phyloP scores from a whole-genome alignment of 352 stramenopile genomes.

The Phytophthora gonapodyides region DNA sequence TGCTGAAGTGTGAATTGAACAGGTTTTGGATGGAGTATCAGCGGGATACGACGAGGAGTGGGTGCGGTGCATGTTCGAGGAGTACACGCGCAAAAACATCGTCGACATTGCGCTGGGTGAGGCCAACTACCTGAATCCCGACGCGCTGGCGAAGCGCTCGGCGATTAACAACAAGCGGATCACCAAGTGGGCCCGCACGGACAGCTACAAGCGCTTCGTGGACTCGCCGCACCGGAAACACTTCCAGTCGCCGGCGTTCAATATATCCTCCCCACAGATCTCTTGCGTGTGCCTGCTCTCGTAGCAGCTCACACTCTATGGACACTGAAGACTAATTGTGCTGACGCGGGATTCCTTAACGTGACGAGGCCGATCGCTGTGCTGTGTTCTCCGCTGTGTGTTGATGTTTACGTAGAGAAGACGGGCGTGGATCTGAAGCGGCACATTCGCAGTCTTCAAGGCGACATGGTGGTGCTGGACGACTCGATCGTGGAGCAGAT shows the following conservation, averaged over 20 bases:
- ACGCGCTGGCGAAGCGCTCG: constrained; percentile 72
- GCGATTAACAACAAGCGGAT: constrained; percentile 89
- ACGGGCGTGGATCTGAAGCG: constrained; percentile 80
- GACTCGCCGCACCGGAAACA: constrained; percentile 52
- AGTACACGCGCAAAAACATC: constrained; percentile 87
- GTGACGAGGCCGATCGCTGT: constrained; percentile 17
- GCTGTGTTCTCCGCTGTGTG: constrained; percentile 33
- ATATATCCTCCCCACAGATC: constrained; percentile 75
- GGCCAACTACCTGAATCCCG: constrained; percentile 74
- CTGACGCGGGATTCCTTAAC: constrained; percentile 53
- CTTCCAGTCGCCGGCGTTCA: constrained; percentile 72
- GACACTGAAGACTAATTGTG: constrained; percentile 22
- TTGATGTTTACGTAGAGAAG: constrained; percentile 73
- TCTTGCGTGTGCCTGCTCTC: constrained; percentile 49
- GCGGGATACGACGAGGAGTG: constrained; percentile 86
- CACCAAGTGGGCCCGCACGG: constrained; percentile 84
- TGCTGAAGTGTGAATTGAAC: constrained; percentile 4
- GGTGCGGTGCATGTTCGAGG: constrained; percentile 88
- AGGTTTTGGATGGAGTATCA: constrained; percentile 83
- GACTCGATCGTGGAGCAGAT: constrained; percentile 81
- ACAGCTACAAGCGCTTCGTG: constrained; percentile 86
- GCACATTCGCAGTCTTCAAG: constrained; percentile 79
- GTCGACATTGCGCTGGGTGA: constrained; percentile 82
- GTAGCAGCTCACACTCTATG: constrained; percentile 27
- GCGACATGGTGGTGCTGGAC: constrained; percentile 74